Conservation (phyloP, 225 moss, liverwort and hornwort genomes). For the Physcomitrellopsis africana region DNA sequence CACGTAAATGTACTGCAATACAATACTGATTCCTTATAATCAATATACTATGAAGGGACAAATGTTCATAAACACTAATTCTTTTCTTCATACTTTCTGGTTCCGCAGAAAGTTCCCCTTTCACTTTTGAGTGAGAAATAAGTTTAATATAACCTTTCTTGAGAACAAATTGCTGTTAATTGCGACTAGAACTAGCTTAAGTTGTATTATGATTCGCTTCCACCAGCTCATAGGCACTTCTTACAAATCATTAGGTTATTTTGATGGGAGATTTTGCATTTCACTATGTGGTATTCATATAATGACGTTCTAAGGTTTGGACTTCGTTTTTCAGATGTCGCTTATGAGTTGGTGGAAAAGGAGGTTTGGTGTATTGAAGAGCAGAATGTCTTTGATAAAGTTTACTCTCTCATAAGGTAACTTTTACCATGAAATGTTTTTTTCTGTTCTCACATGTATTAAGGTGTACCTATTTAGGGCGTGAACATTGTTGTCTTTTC, state of each 20-base stretch:
- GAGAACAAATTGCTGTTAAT: background rate
- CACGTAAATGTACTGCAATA: background rate
- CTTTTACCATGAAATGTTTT: background rate
- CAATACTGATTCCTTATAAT: background rate
- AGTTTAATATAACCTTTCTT: background rate
- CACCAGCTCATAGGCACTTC: background rate
- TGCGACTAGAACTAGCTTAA: background rate
- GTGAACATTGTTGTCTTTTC: background rate
- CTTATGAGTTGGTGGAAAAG: constrained; percentile 52
- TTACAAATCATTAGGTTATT: background rate
- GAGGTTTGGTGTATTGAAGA: constrained; percentile 62
- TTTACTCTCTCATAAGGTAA: constrained; percentile 65
- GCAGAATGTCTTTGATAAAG: constrained; percentile 58
- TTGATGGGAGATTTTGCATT: background rate
- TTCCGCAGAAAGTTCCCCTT: background rate
- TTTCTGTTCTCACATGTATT: background rate
- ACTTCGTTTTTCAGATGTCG: constrained; percentile 36
- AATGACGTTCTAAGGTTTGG: background rate
- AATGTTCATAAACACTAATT: background rate
- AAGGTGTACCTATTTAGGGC: background rate
- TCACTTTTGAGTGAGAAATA: background rate
- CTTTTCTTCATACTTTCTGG: background rate
- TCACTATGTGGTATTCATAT: background rate
- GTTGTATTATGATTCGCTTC: background rate
- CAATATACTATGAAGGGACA: background rate